These are phyloP conservation scores for Apiospora saccharicola DNA, from an alignment of 2,329 filamentous ascomycete genomes.

Conservation along the genomic window DNA sequence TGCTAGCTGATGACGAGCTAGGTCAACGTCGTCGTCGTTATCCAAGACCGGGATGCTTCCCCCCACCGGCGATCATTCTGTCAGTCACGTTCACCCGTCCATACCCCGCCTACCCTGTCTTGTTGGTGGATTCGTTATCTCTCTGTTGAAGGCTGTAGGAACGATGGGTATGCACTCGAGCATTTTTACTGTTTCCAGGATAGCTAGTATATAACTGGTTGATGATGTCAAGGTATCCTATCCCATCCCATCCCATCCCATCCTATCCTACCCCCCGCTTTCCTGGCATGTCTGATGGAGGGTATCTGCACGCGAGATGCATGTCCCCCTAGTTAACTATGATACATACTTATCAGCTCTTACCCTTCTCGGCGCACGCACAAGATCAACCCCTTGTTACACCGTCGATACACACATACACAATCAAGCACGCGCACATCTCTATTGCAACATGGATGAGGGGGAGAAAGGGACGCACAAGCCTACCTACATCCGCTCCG, in stretches of 20 bases:
- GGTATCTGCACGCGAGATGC: not conserved
- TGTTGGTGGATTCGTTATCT: conserved; percentile 11
- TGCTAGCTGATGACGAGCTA: not conserved
- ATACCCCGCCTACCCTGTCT: conserved; percentile 8
- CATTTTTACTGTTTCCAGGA: not conserved
- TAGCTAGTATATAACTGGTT: not conserved
- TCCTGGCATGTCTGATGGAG: not conserved
- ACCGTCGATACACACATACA: not conserved
- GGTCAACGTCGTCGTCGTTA: conserved; percentile 15
- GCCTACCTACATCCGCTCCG: not conserved
- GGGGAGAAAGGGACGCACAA: not conserved
- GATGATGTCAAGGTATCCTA: not conserved
- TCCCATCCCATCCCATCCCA: not conserved
- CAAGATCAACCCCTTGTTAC: not conserved
- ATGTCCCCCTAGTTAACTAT: not conserved
- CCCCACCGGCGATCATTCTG: conserved; percentile 16
- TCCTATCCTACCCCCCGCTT: not conserved
- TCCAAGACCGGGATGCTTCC: conserved; percentile 2
- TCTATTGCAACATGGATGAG: not conserved
- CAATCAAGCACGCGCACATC: not conserved
- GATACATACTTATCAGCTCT: not conserved
- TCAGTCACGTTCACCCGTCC: conserved; percentile 14
- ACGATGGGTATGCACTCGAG: not conserved
- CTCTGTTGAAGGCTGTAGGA: not conserved
- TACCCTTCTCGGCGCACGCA: not conserved